These are phyloP conservation scores for Fusarium sp. DNA, from an alignment of 2,329 filamentous ascomycete species.

Conservation along the genomic window DNA sequence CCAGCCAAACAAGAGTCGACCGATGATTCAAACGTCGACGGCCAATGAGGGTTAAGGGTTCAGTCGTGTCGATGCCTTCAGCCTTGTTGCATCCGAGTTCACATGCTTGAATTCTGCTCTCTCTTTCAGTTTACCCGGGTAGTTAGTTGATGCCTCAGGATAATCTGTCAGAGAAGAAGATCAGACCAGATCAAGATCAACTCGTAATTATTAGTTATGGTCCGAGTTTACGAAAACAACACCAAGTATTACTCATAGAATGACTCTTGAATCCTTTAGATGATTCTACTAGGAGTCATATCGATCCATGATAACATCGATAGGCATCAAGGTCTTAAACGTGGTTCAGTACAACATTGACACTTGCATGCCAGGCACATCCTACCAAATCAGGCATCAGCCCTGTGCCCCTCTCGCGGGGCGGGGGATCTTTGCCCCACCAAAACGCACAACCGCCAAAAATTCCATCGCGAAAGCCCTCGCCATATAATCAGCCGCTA, in stretches of 20 bases:
- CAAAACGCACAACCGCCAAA: conserved; percentile 59
- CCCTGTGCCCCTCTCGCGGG: conserved; percentile 27
- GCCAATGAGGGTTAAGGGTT: not conserved
- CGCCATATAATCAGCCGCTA: conserved; percentile 46
- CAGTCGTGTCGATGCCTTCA: conserved; percentile 27
- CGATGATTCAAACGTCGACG: not conserved
- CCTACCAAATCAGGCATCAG: conserved; percentile 23
- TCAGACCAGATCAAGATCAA: not conserved
- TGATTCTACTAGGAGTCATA: conserved; percentile 26
- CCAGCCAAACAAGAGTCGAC: not conserved
- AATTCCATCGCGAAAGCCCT: conserved; percentile 52
- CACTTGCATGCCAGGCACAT: conserved; percentile 13
- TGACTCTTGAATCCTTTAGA: conserved; percentile 29
- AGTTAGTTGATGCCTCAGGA: conserved; percentile 42
- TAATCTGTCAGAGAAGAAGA: not conserved
- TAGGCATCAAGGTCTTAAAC: conserved; percentile 22
- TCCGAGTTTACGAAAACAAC: not conserved
- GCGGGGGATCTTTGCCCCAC: conserved; percentile 50
- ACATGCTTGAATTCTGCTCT: conserved; percentile 1
- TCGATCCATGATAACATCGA: conserved; percentile 9
- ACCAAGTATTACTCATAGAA: conserved; percentile 4
- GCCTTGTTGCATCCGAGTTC: not conserved
- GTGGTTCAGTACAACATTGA: conserved; percentile 24
- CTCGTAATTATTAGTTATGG: not conserved
- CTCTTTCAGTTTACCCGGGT: conserved; percentile 12